Percentiles rank a stretch among this genome's conserved stretches.
These are phyloP conservation scores for Geranium incanum DNA, from an alignment of 441 rosid genomes.

Conservation along the genomic window DNA sequence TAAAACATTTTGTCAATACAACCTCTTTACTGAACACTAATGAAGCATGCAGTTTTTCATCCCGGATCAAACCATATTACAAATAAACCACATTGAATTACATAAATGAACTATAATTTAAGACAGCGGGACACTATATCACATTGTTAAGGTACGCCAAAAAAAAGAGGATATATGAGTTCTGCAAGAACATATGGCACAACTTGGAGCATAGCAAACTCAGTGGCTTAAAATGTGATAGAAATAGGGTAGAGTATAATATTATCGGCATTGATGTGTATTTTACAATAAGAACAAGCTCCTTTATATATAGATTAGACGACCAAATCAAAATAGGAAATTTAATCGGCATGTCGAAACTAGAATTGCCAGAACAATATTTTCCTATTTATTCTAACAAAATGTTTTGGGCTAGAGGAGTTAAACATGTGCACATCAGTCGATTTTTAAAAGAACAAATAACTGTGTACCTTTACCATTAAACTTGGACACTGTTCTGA, in stretches of 20 bases:
- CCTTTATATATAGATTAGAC: no score
- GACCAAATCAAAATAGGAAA: no score
- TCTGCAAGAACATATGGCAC: neutral
- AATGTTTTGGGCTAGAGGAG: neutral
- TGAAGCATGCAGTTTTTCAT: neutral
- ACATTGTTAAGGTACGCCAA: no score
- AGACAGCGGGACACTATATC: no score
- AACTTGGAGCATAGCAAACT: neutral
- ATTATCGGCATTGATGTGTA: no score
- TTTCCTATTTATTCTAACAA: neutral
- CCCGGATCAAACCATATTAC: neutral
- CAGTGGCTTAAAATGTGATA: neutral
- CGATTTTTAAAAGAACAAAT: neutral
- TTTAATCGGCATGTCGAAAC: no score
- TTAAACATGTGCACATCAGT: neutral
- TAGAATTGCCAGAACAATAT: no score
- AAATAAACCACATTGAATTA: neutral
- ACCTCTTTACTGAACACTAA: neutral
- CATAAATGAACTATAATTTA: neutral
- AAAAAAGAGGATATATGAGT: neutral
- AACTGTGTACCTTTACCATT: slow-evolving; percentile 37
- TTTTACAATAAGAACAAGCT: no score
- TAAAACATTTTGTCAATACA: neutral
- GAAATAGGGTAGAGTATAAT: no score
- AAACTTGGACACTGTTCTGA: slow-evolving; percentile 29